phyloP scores from a whole-genome alignment of 192 early-diverging fungal genomes.

The Coemansia sp. region DNA sequence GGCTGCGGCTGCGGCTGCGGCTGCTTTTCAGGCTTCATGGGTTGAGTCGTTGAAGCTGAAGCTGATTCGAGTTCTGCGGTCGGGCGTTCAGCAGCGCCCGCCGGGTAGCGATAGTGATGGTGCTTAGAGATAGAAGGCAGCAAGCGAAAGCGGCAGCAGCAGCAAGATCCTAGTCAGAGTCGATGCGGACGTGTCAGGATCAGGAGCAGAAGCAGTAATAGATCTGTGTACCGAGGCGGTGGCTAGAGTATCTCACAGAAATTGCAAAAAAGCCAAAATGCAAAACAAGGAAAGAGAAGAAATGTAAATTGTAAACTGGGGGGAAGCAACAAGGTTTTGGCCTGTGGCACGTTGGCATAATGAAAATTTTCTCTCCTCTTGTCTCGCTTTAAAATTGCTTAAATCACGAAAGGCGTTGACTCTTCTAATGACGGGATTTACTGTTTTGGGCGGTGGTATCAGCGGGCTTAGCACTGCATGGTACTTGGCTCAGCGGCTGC shows the following conservation, averaged over 20 bases:
- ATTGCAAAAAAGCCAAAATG: background rate
- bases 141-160: background rate
- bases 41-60: background rate
- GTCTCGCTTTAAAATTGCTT: background rate
- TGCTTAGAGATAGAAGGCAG: background rate
- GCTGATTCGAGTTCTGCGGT: slow-evolving; percentile 5
- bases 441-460: slow-evolving; percentile 91
- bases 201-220: slow-evolving; percentile 2
- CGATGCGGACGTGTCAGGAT: background rate
- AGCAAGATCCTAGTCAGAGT: background rate
- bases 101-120: background rate
- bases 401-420: background rate
- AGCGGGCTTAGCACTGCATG: slow-evolving; percentile 83
- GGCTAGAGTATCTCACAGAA: background rate
- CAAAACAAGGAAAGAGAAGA: background rate
- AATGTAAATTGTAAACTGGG: background rate
- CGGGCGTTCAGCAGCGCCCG: slow-evolving; percentile 9
- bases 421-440: slow-evolving; percentile 51
- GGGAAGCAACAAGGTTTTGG: background rate
- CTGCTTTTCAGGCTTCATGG: slow-evolving; percentile 36
- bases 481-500: slow-evolving; percentile 61
- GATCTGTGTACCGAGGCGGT: background rate
- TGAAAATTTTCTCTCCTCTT: background rate
- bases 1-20: slow-evolving; percentile 6
- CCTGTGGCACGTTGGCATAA: background rate